Evolutionary conservation across 2,329 filamentous ascomycete species (phyloP).

Genomic region (Tolypocladium ovalisporum): DNA sequence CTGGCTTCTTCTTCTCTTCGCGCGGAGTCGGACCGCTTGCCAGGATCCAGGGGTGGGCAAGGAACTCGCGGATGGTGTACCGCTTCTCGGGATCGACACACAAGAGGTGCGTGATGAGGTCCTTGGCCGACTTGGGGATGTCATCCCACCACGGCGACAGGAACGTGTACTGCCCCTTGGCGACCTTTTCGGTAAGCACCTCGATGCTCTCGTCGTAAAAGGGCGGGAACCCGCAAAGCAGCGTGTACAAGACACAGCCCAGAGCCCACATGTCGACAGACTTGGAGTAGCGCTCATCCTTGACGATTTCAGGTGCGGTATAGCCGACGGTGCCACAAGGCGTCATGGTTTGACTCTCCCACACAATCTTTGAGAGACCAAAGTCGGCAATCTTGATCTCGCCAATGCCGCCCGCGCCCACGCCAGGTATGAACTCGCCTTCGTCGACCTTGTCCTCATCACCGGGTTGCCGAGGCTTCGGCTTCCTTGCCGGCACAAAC

Average conservation of each 20-base stretch:
- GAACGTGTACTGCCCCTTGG: conserved; percentile 93
- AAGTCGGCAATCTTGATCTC: conserved; percentile 97
- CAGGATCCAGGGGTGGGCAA: conserved; percentile 89
- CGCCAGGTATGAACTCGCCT: conserved; percentile 76
- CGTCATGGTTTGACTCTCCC: conserved; percentile 97
- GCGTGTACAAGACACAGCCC: conserved; percentile 90
- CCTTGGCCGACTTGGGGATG: conserved; percentile 88
- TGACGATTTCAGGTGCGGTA: conserved; percentile 96
- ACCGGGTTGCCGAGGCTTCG: conserved; percentile 71
- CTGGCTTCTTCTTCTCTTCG: conserved; percentile 47
- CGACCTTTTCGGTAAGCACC: conserved; percentile 93
- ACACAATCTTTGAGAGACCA: conserved; percentile 93
- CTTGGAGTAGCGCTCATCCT: conserved; percentile 97
- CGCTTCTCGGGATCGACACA: conserved; percentile 93
- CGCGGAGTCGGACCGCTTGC: conserved; percentile 46
- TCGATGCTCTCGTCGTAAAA: conserved; percentile 99
- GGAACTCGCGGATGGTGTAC: conserved; percentile 85
- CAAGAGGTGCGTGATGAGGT: conserved; percentile 84
- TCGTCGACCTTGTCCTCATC: conserved; percentile 98
- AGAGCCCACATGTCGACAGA: conserved; percentile 99
- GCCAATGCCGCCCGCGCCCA: conserved; percentile 84
- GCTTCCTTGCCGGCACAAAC: conserved; percentile 67
- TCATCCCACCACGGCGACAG: conserved; percentile 99
- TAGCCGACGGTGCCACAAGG: conserved; percentile 98
- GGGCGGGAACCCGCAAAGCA: conserved; percentile 93